phyloP scores from a whole-genome alignment of 768 basidiomycete genomes.

The Lentinula sp. region DNA sequence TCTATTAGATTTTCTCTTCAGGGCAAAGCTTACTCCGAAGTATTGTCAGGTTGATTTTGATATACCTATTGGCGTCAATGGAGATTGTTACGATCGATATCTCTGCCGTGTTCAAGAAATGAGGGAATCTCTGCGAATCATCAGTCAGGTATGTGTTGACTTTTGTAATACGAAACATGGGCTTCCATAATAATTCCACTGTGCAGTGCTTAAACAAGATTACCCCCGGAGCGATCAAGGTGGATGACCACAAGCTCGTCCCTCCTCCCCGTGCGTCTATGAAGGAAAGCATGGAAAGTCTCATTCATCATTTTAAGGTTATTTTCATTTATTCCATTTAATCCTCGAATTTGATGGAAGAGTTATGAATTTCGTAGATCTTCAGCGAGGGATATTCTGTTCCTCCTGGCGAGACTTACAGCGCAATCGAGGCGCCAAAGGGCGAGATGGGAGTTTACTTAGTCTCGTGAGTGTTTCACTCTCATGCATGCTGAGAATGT shows the following conservation, averaged over 20 bases:
- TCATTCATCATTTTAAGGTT: conserved; percentile 98
- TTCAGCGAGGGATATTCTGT: conserved; percentile 97
- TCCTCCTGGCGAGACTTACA: conserved; percentile 93
- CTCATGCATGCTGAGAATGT: neutral
- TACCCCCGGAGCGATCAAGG: conserved; percentile 84
- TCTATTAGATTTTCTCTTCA: neutral
- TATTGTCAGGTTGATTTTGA: conserved; percentile 83
- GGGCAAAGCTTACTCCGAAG: neutral
- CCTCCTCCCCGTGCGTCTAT: conserved; percentile 95
- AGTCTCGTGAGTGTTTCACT: conserved; percentile 71
- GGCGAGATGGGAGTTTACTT: conserved; percentile 99
- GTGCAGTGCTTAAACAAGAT: conserved; percentile 95
- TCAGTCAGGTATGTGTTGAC: conserved; percentile 52
- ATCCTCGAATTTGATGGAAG: neutral
- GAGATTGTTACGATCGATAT: conserved; percentile 98
- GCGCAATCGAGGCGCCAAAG: conserved; percentile 97
- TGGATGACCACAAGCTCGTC: conserved; percentile 96
- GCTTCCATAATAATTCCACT: neutral
- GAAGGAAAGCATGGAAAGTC: conserved; percentile 98
- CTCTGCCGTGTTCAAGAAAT: conserved; percentile 98
- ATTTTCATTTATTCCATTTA: neutral
- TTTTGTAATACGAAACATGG: neutral
- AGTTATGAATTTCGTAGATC: conserved; percentile 39
- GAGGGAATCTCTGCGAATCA: conserved; percentile 88
- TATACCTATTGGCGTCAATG: conserved; percentile 92